phyloP scores from a whole-genome alignment of 805 yeast species.

The Torulaspora quercuum region DNA sequence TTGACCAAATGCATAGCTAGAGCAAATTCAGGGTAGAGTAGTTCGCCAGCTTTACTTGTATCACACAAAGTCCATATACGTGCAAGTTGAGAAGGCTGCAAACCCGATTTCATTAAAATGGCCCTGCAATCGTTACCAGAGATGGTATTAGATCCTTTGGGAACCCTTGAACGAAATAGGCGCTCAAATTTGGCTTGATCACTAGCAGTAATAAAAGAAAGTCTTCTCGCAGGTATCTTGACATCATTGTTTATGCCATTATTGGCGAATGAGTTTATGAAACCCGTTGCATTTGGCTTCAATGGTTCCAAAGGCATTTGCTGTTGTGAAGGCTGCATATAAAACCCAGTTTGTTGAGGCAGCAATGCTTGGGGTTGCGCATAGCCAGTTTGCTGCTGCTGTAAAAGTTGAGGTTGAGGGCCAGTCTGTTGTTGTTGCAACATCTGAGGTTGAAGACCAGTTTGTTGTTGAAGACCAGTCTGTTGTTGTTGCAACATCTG shows the following conservation, averaged over 20 bases:
- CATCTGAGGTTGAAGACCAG: slow-evolving; percentile 11
- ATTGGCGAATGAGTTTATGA: slow-evolving; percentile 41
- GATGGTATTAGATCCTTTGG: slow-evolving; percentile 47
- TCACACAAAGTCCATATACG: slow-evolving; percentile 92
- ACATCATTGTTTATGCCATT: slow-evolving; percentile 53
- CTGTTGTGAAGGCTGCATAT: slow-evolving; percentile 34
- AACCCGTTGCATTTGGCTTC: slow-evolving; percentile 48
- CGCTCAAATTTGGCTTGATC: slow-evolving; percentile 88
- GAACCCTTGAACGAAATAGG: slow-evolving; percentile 75
- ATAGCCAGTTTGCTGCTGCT: slow-evolving; percentile 16
- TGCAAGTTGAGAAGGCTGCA: slow-evolving; percentile 70
- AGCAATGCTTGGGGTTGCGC: slow-evolving; percentile 37
- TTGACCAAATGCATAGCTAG: slow-evolving; percentile 85
- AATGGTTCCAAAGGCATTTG: slow-evolving; percentile 33
- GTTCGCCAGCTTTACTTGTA: slow-evolving; percentile 76
- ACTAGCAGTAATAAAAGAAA: slow-evolving; percentile 76
- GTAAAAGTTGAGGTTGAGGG: slow-evolving; percentile 13
- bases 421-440: slow-evolving; percentile 23
- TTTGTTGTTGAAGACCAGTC: slow-evolving; percentile 13
- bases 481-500: slow-evolving; percentile 20
- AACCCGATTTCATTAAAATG: slow-evolving; percentile 73
- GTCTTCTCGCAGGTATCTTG: slow-evolving; percentile 69
- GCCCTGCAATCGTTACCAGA: slow-evolving; percentile 73
- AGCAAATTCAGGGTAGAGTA: slow-evolving; percentile 92
- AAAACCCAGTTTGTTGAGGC: slow-evolving; percentile 46